Base-by-base conservation (phyloP, 179 eudicot genomes). In the Actinidia arguta region DNA sequence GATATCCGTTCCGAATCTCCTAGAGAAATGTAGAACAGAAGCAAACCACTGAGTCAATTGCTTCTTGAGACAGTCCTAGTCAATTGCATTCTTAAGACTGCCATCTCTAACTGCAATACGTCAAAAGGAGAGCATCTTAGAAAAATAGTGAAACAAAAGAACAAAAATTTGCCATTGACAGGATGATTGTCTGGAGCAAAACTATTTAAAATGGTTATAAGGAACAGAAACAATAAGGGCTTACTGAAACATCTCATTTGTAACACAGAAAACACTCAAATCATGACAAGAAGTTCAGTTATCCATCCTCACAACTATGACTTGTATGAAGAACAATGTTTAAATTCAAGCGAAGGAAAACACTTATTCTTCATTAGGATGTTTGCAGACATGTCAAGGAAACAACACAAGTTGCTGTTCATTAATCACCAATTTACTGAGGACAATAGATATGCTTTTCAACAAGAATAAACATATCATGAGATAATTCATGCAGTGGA, bases 1-100 rank as follows among this genome's bases (percentile, higher is more conserved):
- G 92, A 85, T 59, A 96, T 91, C 76, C 97, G 98, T 79, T 95
- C 96, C 36, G 99, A 98, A 90, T 96, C 95, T 86, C 99, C 99
- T 80, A 96, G 88, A 78, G 99, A 95, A 70, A 98, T 93, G 86
- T 96, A 96, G 82, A 96, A 96, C 48, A 96, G 87, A 90, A 96
- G 85, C 89, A 96, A 89, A 66, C 99, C 99, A 88, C 99, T 95
- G 87, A 95, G 36, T 31, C 36, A 31, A 31, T 31, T 31, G 36
- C 36, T 31, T 31, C 36, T 31, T 31, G 2, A 31, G 36, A 31
- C 36, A 31, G 36, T 31, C 36, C 36, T 31, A 88, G 87, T 96
- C 99, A 91, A 90, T 91, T 70, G 99, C 99, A 82, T 87, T 88
- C 88, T 90, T 91, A 86, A 96, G 87, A 81, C 98, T 10, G 99